Evolutionary conservation across 352 stramenopile genomes (phyloP).

Genomic region (Peronosclerospora sorghi): DNA sequence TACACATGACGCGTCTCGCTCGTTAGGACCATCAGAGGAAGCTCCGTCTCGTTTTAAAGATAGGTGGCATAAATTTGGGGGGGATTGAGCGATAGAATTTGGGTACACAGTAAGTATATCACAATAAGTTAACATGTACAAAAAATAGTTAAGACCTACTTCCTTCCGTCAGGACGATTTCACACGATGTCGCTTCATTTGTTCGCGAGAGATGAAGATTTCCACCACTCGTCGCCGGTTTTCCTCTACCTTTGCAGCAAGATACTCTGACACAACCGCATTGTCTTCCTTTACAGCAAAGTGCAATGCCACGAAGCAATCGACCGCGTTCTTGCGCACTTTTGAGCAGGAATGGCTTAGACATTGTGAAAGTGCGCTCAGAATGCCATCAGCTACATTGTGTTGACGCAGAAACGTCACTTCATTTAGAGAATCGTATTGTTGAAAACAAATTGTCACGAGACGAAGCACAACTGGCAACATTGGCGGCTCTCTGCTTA

Average conservation of each 20-base stretch:
- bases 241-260: constrained; percentile 35
- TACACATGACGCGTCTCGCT: constrained; percentile 69
- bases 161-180: constrained; percentile 4
- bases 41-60: not conserved
- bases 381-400: constrained; percentile 22
- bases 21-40: constrained; percentile 50
- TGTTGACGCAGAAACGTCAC: constrained; percentile 21
- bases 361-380: constrained; percentile 22
- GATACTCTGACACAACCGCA: constrained; percentile 29
- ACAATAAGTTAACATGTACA: no score
- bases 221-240: constrained; percentile 48
- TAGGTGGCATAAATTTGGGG: no score
- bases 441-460: constrained; percentile 31
- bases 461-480: constrained; percentile 43
- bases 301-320: constrained; percentile 56
- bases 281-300: constrained; percentile 42
- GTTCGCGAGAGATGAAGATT: constrained; percentile 69
- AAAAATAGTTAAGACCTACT: not conserved
- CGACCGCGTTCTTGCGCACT: constrained; percentile 56
- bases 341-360: constrained; percentile 44
- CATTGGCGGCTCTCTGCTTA: constrained; percentile 24
- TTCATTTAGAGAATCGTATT: constrained; percentile 12
- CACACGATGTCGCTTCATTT: constrained; percentile 26
- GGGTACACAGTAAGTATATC: no score
- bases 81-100: no score